A percentile compares a stretch with the other conserved stretches of the same genome.
Conservation (phyloP, 169 alveolate species). For the Babesia gibsoni region DNA sequence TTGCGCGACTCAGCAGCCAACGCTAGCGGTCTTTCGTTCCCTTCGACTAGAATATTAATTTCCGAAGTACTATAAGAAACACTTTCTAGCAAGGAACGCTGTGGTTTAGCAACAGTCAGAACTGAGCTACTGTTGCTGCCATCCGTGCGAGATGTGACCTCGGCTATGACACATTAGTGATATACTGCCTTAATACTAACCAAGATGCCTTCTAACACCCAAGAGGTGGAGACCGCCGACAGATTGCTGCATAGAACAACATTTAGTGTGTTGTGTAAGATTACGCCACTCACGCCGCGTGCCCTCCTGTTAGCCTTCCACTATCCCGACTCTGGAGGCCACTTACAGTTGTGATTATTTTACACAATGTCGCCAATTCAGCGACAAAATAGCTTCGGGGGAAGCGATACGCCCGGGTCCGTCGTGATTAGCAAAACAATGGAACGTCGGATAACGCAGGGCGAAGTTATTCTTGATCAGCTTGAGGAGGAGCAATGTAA, state of each 20-base stretch:
- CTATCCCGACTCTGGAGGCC: no score
- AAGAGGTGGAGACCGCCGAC: background rate
- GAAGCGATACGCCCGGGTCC: constrained; percentile 4
- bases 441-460: constrained; percentile 47
- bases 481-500: constrained; percentile 19
- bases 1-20: background rate
- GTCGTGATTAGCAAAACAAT: constrained; percentile 20
- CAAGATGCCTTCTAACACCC: constrained; percentile 7
- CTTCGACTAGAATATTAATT: background rate
- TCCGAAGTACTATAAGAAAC: background rate
- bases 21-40: background rate
- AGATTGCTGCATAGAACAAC: background rate
- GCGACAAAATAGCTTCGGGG: constrained; percentile 22
- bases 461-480: constrained; percentile 23
- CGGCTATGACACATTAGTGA: background rate
- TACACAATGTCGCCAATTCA: constrained; percentile 11
- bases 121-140: no score
- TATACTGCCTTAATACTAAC: background rate
- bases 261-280: constrained; percentile 20
- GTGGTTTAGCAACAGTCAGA: background rate
- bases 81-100: background rate
- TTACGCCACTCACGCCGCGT: background rate
- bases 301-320: background rate
- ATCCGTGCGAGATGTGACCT: background rate
- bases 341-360: no score